These are phyloP conservation scores for Cyclotella choctawhatcheeana DNA, from an alignment of 108 stramenopile species.

Conservation along the genomic window DNA sequence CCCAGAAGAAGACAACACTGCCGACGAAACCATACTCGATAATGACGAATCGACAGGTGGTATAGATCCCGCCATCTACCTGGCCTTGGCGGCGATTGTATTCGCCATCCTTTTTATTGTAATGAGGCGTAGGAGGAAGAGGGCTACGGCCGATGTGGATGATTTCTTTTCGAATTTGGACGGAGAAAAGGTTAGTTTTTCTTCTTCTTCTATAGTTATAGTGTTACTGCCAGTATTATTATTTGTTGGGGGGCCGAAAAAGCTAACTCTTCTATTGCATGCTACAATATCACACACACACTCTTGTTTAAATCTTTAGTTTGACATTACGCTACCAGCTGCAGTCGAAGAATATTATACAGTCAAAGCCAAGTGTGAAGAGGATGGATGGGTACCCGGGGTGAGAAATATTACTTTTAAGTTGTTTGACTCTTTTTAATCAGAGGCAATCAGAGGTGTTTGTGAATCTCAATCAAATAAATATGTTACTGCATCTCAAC, in stretches of 20 bases:
- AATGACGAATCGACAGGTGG: constrained; percentile 48
- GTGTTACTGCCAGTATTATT: no score
- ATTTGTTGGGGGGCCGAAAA: no score
- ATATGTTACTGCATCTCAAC: no score
- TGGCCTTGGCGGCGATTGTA: constrained; percentile 61
- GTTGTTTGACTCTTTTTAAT: no score
- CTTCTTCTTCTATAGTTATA: constrained; percentile 7
- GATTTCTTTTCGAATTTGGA: constrained; percentile 83
- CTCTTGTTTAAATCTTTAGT: constrained; percentile 55
- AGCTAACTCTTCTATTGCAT: no score
- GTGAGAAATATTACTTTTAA: no score
- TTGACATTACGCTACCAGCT: constrained; percentile 86
- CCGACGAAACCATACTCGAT: constrained; percentile 25
- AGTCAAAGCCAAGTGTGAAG: constrained; percentile 75
- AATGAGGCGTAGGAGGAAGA: constrained; percentile 53
- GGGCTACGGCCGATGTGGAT: constrained; percentile 62
- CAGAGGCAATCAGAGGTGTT: no score
- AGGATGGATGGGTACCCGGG: constrained; percentile 78
- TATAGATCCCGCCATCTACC: constrained; percentile 82
- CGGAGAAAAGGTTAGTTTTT: constrained; percentile 77
- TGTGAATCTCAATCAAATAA: no score
- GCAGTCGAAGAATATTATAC: constrained; percentile 89
- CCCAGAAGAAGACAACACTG: constrained; percentile 39
- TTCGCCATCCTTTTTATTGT: constrained; percentile 59
- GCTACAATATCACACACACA: constrained; percentile 4